These are phyloP conservation scores for Yamadazyma diospyri DNA, from an alignment of 1,139 yeast genomes.

Conservation along the genomic window DNA sequence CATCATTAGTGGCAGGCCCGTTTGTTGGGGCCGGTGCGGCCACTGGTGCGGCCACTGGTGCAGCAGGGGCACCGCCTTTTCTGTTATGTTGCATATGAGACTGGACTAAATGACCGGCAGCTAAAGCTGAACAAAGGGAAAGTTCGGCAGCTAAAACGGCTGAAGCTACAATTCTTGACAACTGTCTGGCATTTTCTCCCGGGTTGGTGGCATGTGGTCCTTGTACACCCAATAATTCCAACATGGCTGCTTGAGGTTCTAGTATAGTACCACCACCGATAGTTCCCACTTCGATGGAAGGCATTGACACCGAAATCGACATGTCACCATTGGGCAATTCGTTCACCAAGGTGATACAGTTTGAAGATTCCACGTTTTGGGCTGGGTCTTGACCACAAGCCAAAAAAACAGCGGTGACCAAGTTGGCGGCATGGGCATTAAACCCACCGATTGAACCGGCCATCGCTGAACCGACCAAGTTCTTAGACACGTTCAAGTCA, in stretches of 20 bases:
- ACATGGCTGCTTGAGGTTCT: slow-evolving; percentile 96
- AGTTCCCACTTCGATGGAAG: slow-evolving; percentile 97
- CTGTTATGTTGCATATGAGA: slow-evolving; percentile 97
- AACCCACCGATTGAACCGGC: slow-evolving; percentile 98
- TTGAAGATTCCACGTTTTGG: slow-evolving; percentile 94
- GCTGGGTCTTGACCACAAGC: slow-evolving; percentile 99
- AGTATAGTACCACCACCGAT: slow-evolving; percentile 98
- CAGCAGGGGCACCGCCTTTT: slow-evolving; percentile 44
- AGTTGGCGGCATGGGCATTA: slow-evolving; percentile 96
- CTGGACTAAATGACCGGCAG: slow-evolving; percentile 97
- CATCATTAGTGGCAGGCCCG: slow-evolving; percentile 3
- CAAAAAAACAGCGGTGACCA: slow-evolving; percentile 87
- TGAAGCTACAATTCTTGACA: slow-evolving; percentile 92
- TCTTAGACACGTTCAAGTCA: slow-evolving; percentile 82
- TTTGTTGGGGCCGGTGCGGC: slow-evolving; percentile 11
- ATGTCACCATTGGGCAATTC: slow-evolving; percentile 63
- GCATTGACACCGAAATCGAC: slow-evolving; percentile 94
- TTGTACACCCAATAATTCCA: slow-evolving; percentile 87
- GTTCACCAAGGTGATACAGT: slow-evolving; percentile 94
- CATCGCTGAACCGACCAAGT: slow-evolving; percentile 95
- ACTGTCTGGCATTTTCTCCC: slow-evolving; percentile 91
- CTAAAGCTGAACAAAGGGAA: slow-evolving; percentile 89
- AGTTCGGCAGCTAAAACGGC: slow-evolving; percentile 96
- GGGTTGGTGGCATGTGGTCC: slow-evolving; percentile 96
- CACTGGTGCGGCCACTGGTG: slow-evolving; percentile 13